phyloP scores from a whole-genome alignment of 2,329 filamentous ascomycete genomes.

The Calonectria pseudoreteaudii region DNA sequence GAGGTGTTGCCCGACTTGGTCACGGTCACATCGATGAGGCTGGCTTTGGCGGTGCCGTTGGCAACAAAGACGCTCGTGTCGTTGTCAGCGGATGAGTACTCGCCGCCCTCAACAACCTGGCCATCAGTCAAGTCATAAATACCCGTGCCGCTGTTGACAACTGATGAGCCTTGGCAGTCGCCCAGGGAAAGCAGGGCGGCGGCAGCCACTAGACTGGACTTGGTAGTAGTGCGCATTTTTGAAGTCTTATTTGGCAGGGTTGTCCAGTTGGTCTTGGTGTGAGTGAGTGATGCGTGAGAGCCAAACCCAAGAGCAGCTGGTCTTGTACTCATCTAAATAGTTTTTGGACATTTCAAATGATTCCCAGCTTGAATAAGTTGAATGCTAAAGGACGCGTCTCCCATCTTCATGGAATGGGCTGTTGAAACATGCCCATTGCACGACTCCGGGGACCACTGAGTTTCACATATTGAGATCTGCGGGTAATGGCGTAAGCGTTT shows the following conservation, averaged over 20 bases:
- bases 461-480: conserved; percentile 16
- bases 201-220: conserved; percentile 12
- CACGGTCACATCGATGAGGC: conserved; percentile 14
- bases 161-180: background rate
- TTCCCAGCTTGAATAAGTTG: background rate
- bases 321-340: background rate
- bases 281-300: background rate
- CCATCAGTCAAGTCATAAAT: conserved; percentile 17
- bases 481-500: conserved; percentile 1
- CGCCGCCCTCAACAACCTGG: conserved; percentile 16
- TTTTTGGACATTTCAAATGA: background rate
- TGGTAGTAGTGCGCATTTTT: conserved; percentile 19
- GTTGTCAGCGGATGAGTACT: conserved; percentile 13
- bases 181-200: conserved; percentile 8
- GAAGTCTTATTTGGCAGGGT: background rate
- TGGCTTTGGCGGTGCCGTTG: conserved; percentile 23
- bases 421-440: conserved; percentile 11
- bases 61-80: conserved; percentile 27
- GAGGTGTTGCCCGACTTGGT: conserved; percentile 25
- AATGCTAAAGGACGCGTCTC: conserved; percentile 5
- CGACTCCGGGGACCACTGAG: conserved; percentile 2
- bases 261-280: background rate
- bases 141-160: conserved; percentile 27
- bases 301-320: background rate
- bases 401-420: conserved; percentile 17